Base-by-base conservation (phyloP, 441 rosid species). In the Cnidoscolus chayamansa region DNA sequence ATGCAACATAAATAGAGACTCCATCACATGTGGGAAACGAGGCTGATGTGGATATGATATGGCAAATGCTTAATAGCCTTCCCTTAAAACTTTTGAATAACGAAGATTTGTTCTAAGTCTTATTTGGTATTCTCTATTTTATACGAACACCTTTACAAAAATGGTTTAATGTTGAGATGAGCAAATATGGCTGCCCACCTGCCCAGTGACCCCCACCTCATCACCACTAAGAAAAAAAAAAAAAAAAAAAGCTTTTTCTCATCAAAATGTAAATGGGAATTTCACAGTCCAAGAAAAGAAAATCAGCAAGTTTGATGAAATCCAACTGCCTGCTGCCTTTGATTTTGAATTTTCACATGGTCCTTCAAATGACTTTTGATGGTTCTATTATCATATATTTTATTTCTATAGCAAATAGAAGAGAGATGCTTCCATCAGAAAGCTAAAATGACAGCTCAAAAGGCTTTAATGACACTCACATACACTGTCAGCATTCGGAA, bases 401-500 rank as follows among this genome's bases (percentile, higher is more conserved):
- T 45, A 15, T 31, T 48, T 9, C 16, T 30, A 32, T 50, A 60
- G 50, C 15, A 68, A 40, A 10, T 50, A 17, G 19, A 48, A 48
- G 32, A 49, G 31, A 58, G 40, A 20, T 43, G 75, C 30, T 79
- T 66, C 65, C 81, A 61, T 81, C 84, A 83, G 70, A 85, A 85
- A 83, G 84, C 73, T 55, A 72, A 51, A 8, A 10, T 65, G 77
- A 81, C 88, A 81, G 32, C 86, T 77, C 84, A 72, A 71, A 81
- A 78, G 70, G 74, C 55, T 47, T 68, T 25, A 55, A 50, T 68
- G 61, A 68, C 81, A 78, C 80, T 66, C 74, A 74, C 63, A 32
- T 68, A 45, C 60, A 35, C 65, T 16, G 35, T 55, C 67, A 49
- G 56, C 20, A 50, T 25, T 20, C 30, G 73, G 45, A 19, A 30